Conservation (phyloP, 495 filamentous ascomycete genomes). For the Aspergillus ellipticus region DNA sequence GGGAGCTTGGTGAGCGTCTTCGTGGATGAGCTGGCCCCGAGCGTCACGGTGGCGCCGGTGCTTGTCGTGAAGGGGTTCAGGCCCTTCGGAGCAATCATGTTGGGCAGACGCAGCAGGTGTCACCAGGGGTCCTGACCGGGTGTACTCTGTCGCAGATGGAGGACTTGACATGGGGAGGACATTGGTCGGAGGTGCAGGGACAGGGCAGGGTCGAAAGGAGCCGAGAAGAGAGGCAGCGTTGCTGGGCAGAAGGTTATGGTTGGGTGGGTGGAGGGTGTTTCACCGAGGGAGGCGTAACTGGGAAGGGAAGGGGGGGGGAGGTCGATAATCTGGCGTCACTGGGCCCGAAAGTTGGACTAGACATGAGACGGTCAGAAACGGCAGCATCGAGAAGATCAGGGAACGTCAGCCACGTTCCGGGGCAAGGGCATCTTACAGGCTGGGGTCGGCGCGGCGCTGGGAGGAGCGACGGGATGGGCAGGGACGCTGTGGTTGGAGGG, state of each 20-base stretch:
- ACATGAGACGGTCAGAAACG: slow-evolving; percentile 9
- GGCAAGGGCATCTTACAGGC: slow-evolving; percentile 36
- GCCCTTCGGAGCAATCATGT: slow-evolving; percentile 43
- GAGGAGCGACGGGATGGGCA: slow-evolving; percentile 5
- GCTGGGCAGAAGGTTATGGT: slow-evolving; percentile 16
- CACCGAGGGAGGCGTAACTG: slow-evolving; percentile 8
- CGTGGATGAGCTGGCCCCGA: slow-evolving; percentile 34
- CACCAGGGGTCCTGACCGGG: slow-evolving; percentile 47
- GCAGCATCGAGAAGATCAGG: slow-evolving; percentile 21
- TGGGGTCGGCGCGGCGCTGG: slow-evolving; percentile 8
- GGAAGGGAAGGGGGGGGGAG: slow-evolving; percentile 17
- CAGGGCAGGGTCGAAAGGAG: slow-evolving; percentile 30
- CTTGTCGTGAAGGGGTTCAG: slow-evolving; percentile 32
- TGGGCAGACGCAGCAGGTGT: slow-evolving; percentile 46
- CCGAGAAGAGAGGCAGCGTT: slow-evolving; percentile 18
- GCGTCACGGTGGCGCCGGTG: slow-evolving; percentile 38
- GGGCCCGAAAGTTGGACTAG: neutral
- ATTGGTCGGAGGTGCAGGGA: slow-evolving; percentile 45
- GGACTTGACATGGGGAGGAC: slow-evolving; percentile 55
- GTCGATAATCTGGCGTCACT: slow-evolving; percentile 18
- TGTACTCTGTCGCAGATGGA: slow-evolving; percentile 46
- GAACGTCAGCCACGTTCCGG: slow-evolving; percentile 31
- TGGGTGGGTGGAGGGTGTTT: slow-evolving; percentile 11
- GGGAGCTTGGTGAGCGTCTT: slow-evolving; percentile 28
- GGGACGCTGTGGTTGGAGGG: neutral